These are phyloP conservation scores for Penicillium sp. DNA, from an alignment of 2,329 filamentous ascomycete species.

Conservation along the genomic window DNA sequence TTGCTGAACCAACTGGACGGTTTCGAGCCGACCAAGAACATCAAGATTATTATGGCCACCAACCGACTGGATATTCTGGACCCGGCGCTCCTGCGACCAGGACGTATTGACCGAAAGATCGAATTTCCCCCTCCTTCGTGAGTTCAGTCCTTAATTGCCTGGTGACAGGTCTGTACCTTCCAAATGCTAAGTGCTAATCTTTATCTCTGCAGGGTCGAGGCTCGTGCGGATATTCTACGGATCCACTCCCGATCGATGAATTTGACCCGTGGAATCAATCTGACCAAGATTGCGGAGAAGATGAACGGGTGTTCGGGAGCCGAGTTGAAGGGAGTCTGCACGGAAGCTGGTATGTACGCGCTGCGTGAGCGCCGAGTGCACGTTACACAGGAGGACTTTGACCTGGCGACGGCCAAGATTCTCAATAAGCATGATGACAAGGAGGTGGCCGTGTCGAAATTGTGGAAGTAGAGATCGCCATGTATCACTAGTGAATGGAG, in stretches of 20 bases:
- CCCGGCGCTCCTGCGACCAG: conserved; percentile 90
- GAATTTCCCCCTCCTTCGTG: conserved; percentile 93
- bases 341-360: conserved; percentile 98
- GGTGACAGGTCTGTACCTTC: too few species aligned
- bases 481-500: conserved; percentile 37
- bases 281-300: conserved; percentile 98
- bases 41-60: conserved; percentile 99
- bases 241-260: conserved; percentile 99
- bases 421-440: conserved; percentile 99
- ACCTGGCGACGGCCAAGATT: conserved; percentile 97
- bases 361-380: conserved; percentile 93
- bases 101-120: conserved; percentile 97
- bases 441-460: conserved; percentile 59
- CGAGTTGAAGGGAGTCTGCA: conserved; percentile 98
- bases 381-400: conserved; percentile 98
- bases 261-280: conserved; percentile 92
- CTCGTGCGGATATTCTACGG: conserved; percentile 93
- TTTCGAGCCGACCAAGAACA: conserved; percentile 99
- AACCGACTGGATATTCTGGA: conserved; percentile 98
- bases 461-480: conserved; percentile 38
- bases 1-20: conserved; percentile 97
- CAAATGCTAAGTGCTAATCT: conserved; percentile 22
- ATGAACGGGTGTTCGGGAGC: conserved; percentile 99
- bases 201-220: conserved; percentile 67
- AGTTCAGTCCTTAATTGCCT: conserved; percentile 25